These are phyloP conservation scores for Penicillium alfredii DNA, from an alignment of 495 filamentous ascomycete genomes.

Conservation along the genomic window DNA sequence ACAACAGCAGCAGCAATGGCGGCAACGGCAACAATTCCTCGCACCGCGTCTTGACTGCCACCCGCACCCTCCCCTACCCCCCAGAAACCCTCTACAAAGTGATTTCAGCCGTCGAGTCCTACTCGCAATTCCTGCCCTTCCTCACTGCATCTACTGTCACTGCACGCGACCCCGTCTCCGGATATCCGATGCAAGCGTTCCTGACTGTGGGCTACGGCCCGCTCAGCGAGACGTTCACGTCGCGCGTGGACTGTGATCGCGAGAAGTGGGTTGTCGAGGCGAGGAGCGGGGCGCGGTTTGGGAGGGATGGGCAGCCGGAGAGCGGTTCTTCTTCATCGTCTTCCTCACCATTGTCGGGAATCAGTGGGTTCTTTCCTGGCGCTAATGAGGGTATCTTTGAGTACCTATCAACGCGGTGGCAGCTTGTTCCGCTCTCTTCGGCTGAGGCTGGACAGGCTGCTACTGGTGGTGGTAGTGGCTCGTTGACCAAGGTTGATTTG, in stretches of 20 bases:
- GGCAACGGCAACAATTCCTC: slow-evolving; percentile 21
- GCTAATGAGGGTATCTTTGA: slow-evolving; percentile 58
- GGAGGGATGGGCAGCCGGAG: slow-evolving; percentile 6
- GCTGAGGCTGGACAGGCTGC: slow-evolving; percentile 15
- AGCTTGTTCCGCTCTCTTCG: slow-evolving; percentile 44
- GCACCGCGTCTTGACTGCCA: slow-evolving; percentile 56
- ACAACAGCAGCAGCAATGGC: slow-evolving; percentile 14
- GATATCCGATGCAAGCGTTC: slow-evolving; percentile 67
- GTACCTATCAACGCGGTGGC: slow-evolving; percentile 74
- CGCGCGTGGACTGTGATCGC: slow-evolving; percentile 65
- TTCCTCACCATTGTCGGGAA: no score
- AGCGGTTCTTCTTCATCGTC: background rate
- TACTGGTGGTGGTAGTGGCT: slow-evolving; percentile 2
- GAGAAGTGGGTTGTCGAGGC: slow-evolving; percentile 63
- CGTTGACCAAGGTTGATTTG: slow-evolving; percentile 65
- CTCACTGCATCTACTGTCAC: slow-evolving; percentile 68
- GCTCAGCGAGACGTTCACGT: slow-evolving; percentile 75
- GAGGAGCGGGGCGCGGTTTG: slow-evolving; percentile 54
- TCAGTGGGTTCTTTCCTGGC: slow-evolving; percentile 31
- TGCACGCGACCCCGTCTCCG: slow-evolving; percentile 41
- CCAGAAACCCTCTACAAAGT: slow-evolving; percentile 65
- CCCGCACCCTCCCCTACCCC: slow-evolving; percentile 75
- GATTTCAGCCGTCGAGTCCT: slow-evolving; percentile 77
- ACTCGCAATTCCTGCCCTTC: slow-evolving; percentile 81
- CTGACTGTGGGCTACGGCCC: slow-evolving; percentile 80